A percentile compares a stretch with the other conserved stretches of the same genome.
phyloP scores from a whole-genome alignment of 345 rosid species.

The Geranium brycei region DNA sequence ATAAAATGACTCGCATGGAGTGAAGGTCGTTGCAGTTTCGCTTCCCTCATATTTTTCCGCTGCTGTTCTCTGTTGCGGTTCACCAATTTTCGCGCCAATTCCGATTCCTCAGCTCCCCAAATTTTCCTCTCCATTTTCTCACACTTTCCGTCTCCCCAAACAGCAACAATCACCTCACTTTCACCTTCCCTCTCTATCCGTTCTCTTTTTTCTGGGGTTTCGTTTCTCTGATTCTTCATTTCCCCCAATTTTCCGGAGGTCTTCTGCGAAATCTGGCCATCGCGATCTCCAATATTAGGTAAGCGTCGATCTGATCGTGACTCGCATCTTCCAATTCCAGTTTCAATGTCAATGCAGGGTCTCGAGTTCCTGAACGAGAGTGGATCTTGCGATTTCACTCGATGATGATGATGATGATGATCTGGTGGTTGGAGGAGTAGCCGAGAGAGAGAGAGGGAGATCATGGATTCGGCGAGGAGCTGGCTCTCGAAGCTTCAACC shows the following conservation, averaged over 20 bases:
- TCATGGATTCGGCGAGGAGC: constrained; percentile 15
- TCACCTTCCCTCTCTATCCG: too few relatives aligned
- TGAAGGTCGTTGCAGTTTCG: too few relatives aligned
- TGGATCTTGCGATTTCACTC: not conserved
- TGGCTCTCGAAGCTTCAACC: constrained; percentile 14
- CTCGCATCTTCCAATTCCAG: too few relatives aligned
- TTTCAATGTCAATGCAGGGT: not conserved
- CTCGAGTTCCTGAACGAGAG: not conserved
- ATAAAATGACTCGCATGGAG: too few relatives aligned
- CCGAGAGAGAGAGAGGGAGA: not conserved
- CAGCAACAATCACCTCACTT: not conserved
- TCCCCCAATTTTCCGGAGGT: not conserved
- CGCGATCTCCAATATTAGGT: too few relatives aligned
- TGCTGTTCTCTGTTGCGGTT: not conserved
- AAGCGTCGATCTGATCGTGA: too few relatives aligned
- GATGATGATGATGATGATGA: not conserved
- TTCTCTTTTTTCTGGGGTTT: not conserved
- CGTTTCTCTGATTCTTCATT: not conserved
- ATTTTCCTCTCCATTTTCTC: not conserved
- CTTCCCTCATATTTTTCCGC: too few relatives aligned
- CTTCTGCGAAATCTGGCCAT: not conserved
- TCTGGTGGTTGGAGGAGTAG: not conserved
- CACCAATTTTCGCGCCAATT: not conserved
- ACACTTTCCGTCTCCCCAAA: not conserved
- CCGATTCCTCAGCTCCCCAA: not conserved